Conservation (phyloP, 2,329 filamentous ascomycete species). For the Fusarium sp. region DNA sequence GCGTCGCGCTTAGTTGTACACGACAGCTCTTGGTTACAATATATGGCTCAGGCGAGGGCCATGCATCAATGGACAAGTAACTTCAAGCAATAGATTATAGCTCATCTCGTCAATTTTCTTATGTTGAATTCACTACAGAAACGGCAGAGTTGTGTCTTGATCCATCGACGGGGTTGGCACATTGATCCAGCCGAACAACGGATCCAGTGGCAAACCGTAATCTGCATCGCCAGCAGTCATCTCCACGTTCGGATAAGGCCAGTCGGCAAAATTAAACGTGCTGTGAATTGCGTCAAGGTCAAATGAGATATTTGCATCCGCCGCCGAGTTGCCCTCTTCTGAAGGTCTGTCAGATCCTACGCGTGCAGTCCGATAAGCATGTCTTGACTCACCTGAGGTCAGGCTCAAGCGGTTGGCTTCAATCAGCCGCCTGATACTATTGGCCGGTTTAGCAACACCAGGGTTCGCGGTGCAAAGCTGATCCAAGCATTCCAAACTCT, state of each 20-base stretch:
- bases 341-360: neutral
- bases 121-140: neutral
- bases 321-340: neutral
- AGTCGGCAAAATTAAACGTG: neutral
- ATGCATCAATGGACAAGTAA: neutral
- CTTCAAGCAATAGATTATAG: neutral
- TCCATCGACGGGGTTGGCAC: neutral
- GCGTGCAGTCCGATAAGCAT: accelerated
- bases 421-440: neutral
- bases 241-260: neutral
- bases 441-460: constrained; percentile 3
- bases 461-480: constrained; percentile 7
- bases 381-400: neutral
- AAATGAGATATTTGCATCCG: accelerated
- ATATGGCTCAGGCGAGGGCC: neutral
- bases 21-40: neutral
- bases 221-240: neutral
- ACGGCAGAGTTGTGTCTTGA: accelerated
- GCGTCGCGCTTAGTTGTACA: no score
- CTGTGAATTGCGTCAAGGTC: neutral
- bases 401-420: neutral
- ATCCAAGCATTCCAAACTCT: constrained; percentile 5
- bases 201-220: neutral
- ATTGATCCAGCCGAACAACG: constrained; percentile 17
- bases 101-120: neutral